A percentile compares a stretch with the other conserved stretches of the same genome.
Evolutionary conservation across 495 filamentous ascomycete genomes (phyloP).

Genomic region (Chaetomidium leptoderma): DNA sequence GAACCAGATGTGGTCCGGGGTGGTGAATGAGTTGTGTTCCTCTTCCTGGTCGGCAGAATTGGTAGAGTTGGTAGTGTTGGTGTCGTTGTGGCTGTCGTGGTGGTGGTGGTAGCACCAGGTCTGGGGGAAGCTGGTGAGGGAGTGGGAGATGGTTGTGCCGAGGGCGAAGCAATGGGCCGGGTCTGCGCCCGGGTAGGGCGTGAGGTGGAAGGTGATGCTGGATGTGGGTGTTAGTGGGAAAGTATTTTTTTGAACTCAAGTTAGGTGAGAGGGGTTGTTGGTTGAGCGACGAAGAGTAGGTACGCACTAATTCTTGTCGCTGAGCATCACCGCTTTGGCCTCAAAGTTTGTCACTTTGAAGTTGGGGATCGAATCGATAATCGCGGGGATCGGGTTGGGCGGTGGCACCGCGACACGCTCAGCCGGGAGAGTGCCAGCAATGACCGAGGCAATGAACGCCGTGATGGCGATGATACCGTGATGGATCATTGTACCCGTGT

Average conservation of each 20-base stretch:
- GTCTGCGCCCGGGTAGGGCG: neutral
- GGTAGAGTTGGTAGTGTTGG: neutral
- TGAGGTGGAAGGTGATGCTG: constrained; percentile 28
- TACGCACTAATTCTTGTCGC: constrained; percentile 26
- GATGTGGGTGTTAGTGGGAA: neutral
- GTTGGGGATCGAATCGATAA: constrained; percentile 11
- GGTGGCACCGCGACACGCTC: neutral
- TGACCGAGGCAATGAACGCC: neutral
- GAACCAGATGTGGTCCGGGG: constrained; percentile 26
- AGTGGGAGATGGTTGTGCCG: constrained; percentile 22
- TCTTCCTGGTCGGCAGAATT: neutral
- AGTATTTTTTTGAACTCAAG: neutral
- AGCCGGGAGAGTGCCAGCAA: neutral
- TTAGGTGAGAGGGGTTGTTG: neutral
- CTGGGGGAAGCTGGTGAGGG: constrained; percentile 16
- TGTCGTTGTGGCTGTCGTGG: neutral
- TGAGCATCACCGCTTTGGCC: constrained; percentile 24
- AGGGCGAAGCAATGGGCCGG: constrained; percentile 20
- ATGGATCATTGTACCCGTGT: neutral
- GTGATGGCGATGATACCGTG: neutral
- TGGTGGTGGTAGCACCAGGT: constrained; percentile 19
- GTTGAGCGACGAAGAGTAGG: too few relatives aligned
- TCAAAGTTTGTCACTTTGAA: constrained; percentile 25
- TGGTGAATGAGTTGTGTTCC: too few relatives aligned
- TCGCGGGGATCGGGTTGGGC: neutral